Conservation (phyloP, 331 rosid genomes). For the Quercus lobata region DNA sequence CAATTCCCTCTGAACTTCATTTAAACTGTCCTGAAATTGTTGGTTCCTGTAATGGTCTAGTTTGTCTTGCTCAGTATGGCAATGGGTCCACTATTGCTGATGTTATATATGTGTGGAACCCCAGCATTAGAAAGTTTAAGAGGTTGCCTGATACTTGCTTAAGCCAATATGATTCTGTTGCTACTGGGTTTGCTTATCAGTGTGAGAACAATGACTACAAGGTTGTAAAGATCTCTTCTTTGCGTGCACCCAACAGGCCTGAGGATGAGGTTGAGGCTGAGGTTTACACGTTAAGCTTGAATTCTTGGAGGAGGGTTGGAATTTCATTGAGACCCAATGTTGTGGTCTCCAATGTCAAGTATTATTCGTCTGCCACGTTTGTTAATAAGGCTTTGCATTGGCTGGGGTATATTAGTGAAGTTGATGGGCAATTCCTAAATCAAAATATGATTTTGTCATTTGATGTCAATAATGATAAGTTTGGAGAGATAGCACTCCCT, state of each 20-base stretch:
- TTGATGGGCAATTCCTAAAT: too few species aligned
- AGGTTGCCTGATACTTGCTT: too few species aligned
- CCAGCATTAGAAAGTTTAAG: neutral
- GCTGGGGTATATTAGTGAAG: neutral
- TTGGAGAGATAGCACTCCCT: too few species aligned
- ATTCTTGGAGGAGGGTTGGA: neutral
- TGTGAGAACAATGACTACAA: neutral
- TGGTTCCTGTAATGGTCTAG: neutral
- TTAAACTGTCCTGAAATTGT: neutral
- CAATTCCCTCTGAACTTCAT: too few species aligned
- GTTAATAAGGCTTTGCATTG: constrained; percentile 1
- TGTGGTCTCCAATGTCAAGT: too few species aligned
- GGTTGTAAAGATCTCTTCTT: neutral
- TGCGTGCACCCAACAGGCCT: neutral
- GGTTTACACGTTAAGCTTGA: neutral
- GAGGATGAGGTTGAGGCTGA: neutral
- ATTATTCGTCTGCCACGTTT: neutral
- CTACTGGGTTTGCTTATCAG: neutral
- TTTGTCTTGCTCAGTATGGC: neutral
- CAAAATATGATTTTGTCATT: too few species aligned
- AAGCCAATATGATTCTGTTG: too few species aligned
- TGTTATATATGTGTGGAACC: neutral
- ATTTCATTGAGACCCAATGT: neutral
- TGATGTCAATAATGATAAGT: too few species aligned
- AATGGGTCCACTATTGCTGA: neutral